These are phyloP conservation scores for Camellia oleifera DNA, from an alignment of 179 eudicot species.

Conservation along the genomic window DNA sequence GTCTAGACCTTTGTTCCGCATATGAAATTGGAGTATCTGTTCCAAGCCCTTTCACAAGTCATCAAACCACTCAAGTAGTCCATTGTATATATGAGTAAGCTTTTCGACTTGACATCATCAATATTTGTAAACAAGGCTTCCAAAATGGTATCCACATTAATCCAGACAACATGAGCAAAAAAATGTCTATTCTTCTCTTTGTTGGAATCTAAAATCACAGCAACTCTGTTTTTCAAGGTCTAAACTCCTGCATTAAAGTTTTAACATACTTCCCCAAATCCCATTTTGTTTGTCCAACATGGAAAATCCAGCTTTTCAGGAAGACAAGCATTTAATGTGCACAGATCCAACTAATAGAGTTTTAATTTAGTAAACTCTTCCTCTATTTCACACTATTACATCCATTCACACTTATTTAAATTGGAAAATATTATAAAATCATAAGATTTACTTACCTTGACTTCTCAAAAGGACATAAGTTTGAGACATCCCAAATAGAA, in stretches of 20 bases:
- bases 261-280: not conserved
- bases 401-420: not conserved
- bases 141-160: not conserved
- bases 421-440: not conserved
- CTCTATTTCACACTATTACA: not conserved
- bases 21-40: constrained; percentile 43
- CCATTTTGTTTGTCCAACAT: not conserved
- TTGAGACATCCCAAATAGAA: not conserved
- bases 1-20: constrained; percentile 49
- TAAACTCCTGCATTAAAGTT: not conserved
- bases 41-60: constrained; percentile 15
- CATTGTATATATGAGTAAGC: not conserved
- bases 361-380: not conserved
- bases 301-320: not conserved
- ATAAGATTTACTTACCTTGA: not conserved
- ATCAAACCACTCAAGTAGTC: constrained; percentile 9
- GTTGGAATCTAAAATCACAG: constrained; percentile 5
- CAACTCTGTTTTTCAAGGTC: not conserved
- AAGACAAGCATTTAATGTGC: not conserved
- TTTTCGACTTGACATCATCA: not conserved
- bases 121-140: not conserved
- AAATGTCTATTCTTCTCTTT: not conserved
- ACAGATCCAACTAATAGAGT: not conserved
- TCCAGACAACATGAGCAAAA: constrained; percentile 1
- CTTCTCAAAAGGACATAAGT: not conserved